Percentiles rank a stretch among this genome's conserved stretches.
These are phyloP conservation scores for Pythium grandisporangium DNA, from an alignment of 352 stramenopile genomes.

Conservation along the genomic window DNA sequence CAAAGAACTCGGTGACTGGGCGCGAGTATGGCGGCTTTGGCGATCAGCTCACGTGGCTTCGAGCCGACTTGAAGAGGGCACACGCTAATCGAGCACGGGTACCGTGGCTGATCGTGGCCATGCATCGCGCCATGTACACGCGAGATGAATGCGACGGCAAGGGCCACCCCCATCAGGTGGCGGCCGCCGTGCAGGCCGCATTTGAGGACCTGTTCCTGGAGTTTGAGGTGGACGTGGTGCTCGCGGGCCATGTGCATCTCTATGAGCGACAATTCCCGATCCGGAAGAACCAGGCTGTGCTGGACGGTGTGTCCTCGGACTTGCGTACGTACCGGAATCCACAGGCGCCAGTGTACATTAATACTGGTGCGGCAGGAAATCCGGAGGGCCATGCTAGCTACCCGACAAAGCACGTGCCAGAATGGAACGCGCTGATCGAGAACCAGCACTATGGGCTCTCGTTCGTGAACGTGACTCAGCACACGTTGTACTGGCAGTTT, in stretches of 20 bases:
- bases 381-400: slow-evolving; percentile 26
- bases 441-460: slow-evolving; percentile 41
- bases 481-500: slow-evolving; percentile 18
- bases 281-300: slow-evolving; percentile 23
- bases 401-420: slow-evolving; percentile 7
- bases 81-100: slow-evolving; percentile 27
- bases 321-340: slow-evolving; percentile 47
- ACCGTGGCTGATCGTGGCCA: slow-evolving; percentile 42
- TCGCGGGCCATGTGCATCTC: slow-evolving; percentile 79
- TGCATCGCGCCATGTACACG: slow-evolving; percentile 38
- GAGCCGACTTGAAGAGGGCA: slow-evolving; percentile 34
- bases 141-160: slow-evolving; percentile 8
- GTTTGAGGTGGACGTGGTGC: slow-evolving; percentile 80
- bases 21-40: slow-evolving; percentile 33
- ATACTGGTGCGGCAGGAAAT: slow-evolving; percentile 53
- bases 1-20: slow-evolving; percentile 26
- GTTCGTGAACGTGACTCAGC: slow-evolving; percentile 12
- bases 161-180: neutral
- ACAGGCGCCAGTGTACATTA: slow-evolving; percentile 51
- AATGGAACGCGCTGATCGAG: slow-evolving; percentile 34
- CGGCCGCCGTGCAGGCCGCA: slow-evolving; percentile 30
- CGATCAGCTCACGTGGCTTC: slow-evolving; percentile 41
- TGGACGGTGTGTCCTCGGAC: slow-evolving; percentile 36
- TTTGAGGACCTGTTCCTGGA: slow-evolving; percentile 83
- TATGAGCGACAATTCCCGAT: slow-evolving; percentile 77